Base-by-base conservation (phyloP, 148 eudicot genomes). In the Fagopyrum tataricum region DNA sequence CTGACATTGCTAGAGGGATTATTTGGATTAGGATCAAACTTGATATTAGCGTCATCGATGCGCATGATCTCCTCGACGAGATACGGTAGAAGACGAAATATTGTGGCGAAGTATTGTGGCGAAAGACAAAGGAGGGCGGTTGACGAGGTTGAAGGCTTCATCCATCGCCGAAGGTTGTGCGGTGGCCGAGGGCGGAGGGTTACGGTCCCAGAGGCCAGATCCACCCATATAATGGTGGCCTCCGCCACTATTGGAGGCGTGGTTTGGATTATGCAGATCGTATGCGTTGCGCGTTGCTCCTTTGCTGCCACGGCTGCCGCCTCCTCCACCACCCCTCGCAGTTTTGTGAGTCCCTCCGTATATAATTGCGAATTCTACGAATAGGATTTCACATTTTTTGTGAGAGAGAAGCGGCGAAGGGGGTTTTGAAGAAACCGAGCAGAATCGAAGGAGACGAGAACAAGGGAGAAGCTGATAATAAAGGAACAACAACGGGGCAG, bases 61-160 rank as follows among this genome's bases (percentile, higher is more conserved):
- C 94, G 87, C 85, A 79, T 90, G 84, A 95, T 90, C 87, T 95
- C 96, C 5, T 87, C 94, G 1, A 95, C 85, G 0, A 95, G 88
- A 79, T 87, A 92, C 4, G 99, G 97, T 39, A 83, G 78, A 5
- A 95, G n/a, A n/a, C n/a, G n/a, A n/a, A n/a, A n/a, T n/a, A n/a
- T n/a, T n/a, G n/a, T n/a, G 87, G 48, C 89, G 75, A 55, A 95
- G 86, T 13, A 87, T 86, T 76, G 95, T 87, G 18, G 89, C 99
- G 71, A 84, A 90, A 26, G 91, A 77, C 44, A 84, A 80, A 52
- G 88, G 82, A 41, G 79, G 83, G 9, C 85, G 86, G 41, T 82
- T 71, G 26, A 87, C 83, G 2, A 95, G 81, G 49, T 88, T 89
- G 70, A 90, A 88, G 2, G 79, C 79, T 82, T 95, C 98, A 67